Conservation (phyloP, 768 basidiomycete genomes). For the Trametes cubensis region DNA sequence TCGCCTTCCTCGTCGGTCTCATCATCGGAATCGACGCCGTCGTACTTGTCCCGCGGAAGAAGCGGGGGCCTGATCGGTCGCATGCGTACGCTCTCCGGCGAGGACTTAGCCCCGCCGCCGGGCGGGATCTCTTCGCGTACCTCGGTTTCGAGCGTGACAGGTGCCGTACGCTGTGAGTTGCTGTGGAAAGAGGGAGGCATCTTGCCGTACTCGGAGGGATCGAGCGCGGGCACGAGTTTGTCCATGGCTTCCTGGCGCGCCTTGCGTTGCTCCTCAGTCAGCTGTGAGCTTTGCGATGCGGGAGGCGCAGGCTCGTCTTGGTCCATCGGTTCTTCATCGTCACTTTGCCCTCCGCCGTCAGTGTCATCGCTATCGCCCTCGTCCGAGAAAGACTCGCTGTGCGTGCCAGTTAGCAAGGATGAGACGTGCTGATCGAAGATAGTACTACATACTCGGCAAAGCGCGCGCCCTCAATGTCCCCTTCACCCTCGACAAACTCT, state of each 20-base stretch:
- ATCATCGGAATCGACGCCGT: constrained; percentile 93
- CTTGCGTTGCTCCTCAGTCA: constrained; percentile 27
- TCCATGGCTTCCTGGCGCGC: constrained; percentile 72
- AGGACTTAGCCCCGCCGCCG: background rate
- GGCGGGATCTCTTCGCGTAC: constrained; percentile 34
- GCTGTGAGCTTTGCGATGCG: background rate
- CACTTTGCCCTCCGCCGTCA: constrained; percentile 33
- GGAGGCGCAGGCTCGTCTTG: constrained; percentile 34
- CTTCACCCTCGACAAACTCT: constrained; percentile 87
- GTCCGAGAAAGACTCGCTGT: constrained; percentile 71
- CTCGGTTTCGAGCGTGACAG: constrained; percentile 47
- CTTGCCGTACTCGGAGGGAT: constrained; percentile 84
- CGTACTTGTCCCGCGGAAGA: constrained; percentile 80
- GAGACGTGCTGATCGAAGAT: background rate
- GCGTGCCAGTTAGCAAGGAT: background rate
- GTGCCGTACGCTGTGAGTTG: constrained; percentile 70
- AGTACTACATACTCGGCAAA: constrained; percentile 79
- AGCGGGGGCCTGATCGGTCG: constrained; percentile 74
- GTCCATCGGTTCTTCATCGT: constrained; percentile 42
- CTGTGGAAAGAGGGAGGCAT: constrained; percentile 74
- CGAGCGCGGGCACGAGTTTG: constrained; percentile 77
- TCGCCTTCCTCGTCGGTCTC: constrained; percentile 67
- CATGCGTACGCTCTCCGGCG: constrained; percentile 26
- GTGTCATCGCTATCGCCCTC: constrained; percentile 53
- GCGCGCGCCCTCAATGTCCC: constrained; percentile 83